Percentiles rank a stretch among this genome's conserved stretches.
These are phyloP conservation scores for Tolypocladium inflatum DNA, from an alignment of 2,329 filamentous ascomycete species.

Conservation along the genomic window DNA sequence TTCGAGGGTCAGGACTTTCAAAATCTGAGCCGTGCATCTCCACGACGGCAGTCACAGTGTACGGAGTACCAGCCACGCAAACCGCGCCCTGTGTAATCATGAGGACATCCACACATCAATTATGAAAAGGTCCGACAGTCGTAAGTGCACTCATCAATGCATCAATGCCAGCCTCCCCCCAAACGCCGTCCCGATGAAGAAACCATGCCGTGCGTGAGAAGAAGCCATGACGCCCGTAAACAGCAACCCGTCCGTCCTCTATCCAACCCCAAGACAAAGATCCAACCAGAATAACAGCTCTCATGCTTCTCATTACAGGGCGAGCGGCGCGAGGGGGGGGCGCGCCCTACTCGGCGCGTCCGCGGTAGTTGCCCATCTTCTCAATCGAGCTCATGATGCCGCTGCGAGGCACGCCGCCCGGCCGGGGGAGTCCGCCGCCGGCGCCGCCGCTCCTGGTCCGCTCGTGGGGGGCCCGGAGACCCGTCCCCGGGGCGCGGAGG, in stretches of 20 bases:
- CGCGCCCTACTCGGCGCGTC: slow-evolving; percentile 8
- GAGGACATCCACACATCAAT: not conserved
- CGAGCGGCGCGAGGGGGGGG: too few species aligned
- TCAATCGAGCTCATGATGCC: slow-evolving; percentile 81
- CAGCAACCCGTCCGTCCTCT: not conserved
- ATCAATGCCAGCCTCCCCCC: not conserved
- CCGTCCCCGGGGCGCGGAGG: slow-evolving; percentile 49
- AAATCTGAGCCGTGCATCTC: not conserved
- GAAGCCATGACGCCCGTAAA: not conserved
- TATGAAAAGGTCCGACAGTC: not conserved
- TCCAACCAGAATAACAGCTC: not conserved
- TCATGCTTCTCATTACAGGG: not conserved
- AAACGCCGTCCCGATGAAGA: not conserved
- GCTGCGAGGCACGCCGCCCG: slow-evolving; percentile 43
- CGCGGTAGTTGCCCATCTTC: slow-evolving; percentile 64
- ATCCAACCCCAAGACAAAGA: not conserved
- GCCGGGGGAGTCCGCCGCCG: slow-evolving; percentile 36
- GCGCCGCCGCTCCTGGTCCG: slow-evolving; percentile 29
- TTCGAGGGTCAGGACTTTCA: not conserved
- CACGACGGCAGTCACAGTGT: not conserved
- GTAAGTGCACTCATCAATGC: not conserved
- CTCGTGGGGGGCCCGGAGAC: slow-evolving; percentile 32
- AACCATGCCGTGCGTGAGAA: not conserved
- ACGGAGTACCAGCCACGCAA: not conserved
- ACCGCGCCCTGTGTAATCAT: not conserved